These are phyloP conservation scores for Plectranthus barbatus DNA, from an alignment of 257 asterid species.

Conservation along the genomic window DNA sequence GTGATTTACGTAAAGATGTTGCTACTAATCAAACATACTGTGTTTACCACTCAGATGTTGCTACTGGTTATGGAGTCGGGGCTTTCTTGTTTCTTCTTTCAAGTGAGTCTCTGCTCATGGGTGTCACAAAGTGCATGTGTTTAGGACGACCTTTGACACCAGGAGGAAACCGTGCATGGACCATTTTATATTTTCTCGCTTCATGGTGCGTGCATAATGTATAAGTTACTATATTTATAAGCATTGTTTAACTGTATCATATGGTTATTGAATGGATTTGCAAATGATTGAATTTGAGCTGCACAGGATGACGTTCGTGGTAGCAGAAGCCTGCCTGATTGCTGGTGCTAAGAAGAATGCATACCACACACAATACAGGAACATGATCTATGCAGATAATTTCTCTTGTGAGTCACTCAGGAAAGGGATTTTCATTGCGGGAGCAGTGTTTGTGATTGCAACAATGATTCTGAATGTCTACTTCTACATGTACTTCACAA, in stretches of 20 bases:
- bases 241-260: not conserved
- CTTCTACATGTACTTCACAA: slow-evolving; percentile 69
- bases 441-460: slow-evolving; percentile 75
- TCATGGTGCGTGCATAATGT: slow-evolving; percentile 53
- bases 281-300: not conserved
- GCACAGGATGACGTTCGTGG: slow-evolving; percentile 64
- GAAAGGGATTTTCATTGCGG: slow-evolving; percentile 87
- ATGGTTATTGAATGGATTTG: not conserved
- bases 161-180: slow-evolving; percentile 86
- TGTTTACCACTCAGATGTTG: slow-evolving; percentile 76
- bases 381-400: slow-evolving; percentile 48
- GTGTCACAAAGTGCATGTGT: slow-evolving; percentile 91
- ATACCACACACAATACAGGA: slow-evolving; percentile 70
- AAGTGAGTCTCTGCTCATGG: slow-evolving; percentile 84
- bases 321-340: slow-evolving; percentile 70
- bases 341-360: slow-evolving; percentile 78
- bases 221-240: not conserved
- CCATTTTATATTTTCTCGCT: slow-evolving; percentile 65
- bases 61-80: slow-evolving; percentile 93
- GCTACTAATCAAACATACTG: slow-evolving; percentile 71
- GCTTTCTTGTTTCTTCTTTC: slow-evolving; percentile 86
- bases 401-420: slow-evolving; percentile 69
- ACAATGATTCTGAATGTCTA: slow-evolving; percentile 74
- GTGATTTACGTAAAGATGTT: slow-evolving; percentile 38
- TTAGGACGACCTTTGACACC: slow-evolving; percentile 80